Base-by-base conservation (phyloP, 2,329 filamentous ascomycete genomes). In the Calonectria montana region DNA sequence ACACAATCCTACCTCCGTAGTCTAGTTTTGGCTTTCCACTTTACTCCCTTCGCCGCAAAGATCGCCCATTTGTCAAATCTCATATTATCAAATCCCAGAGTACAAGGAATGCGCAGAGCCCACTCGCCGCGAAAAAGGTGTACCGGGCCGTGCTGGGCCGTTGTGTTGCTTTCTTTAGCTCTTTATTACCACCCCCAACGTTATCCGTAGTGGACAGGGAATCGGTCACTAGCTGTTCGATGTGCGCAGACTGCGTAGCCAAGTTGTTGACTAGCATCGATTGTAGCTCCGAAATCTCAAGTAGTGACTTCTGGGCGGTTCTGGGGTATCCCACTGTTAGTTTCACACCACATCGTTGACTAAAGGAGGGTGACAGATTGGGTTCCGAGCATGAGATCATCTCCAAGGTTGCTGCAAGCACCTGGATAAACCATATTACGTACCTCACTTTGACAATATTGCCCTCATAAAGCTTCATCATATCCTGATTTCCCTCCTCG, bases 381-480 rank as follows among this genome's bases (percentile, higher is more conserved):
- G 69, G 45, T 43, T 9, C 23, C 21, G 15, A 15, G 21, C 37
- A 53, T 57, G 53, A 45, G 45, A 29, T 53, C 65, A 68, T 63
- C 63, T 45, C 65, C 50, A 57, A 62, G 64, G 23, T 50, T 55
- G 27, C 57, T 41, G 29, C 35, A 27, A n/a, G n/a, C 16, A 55
- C 25, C 39, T 18, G 35, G 47, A 27, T 62, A 61, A 41, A 57
- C 35, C 50, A 73, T 74, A 27, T 57, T 23, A 89, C 94, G 67
- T 90, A 97, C 94, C 93, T 94, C 76, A 98, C 95, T 88, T 98
- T 97, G 83, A 96, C 93, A 81, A 98, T 86, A n/a, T 94, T 95
- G 84, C 94, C 95, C 83, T 98, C 95, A 83, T 97, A 98, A 83
- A 98, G 94, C 83, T 94, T 94, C 77, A 98, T 88, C 92, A 99